phyloP scores from a whole-genome alignment of 805 yeast species.

The Saccharomycopsis babjevae region DNA sequence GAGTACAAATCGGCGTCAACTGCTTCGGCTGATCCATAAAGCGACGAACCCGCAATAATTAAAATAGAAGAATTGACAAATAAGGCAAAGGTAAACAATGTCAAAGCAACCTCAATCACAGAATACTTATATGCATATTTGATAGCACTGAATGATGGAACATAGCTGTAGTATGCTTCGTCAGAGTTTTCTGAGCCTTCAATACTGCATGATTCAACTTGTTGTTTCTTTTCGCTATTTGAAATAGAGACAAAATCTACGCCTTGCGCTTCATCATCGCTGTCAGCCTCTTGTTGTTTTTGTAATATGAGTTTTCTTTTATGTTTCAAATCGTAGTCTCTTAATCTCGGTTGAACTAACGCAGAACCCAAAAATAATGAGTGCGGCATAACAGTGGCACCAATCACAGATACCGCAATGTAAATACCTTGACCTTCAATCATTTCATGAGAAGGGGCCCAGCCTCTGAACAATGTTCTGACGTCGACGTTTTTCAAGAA shows the following conservation, averaged over 20 bases:
- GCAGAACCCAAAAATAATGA: constrained; percentile 79
- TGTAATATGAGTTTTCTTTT: neutral
- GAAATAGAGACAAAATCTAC: neutral
- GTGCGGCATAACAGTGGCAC: constrained; percentile 95
- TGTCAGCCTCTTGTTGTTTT: neutral
- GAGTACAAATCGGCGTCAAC: constrained; percentile 73
- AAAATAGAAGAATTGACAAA: constrained; percentile 81
- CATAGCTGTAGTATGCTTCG: constrained; percentile 41
- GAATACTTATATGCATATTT: constrained; percentile 63
- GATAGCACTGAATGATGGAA: constrained; percentile 67
- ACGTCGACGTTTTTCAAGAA: constrained; percentile 48
- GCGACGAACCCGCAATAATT: constrained; percentile 70
- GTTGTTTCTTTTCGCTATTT: neutral
- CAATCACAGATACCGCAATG: constrained; percentile 70
- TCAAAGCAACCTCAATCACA: constrained; percentile 55
- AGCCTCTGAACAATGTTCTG: constrained; percentile 21
- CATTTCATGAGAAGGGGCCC: constrained; percentile 32
- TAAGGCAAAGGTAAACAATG: constrained; percentile 70
- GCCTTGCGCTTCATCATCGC: neutral
- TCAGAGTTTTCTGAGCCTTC: constrained; percentile 20
- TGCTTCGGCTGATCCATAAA: constrained; percentile 62
- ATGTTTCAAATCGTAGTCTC: constrained; percentile 58
- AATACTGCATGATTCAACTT: neutral
- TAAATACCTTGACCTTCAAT: constrained; percentile 56
- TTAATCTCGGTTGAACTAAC: constrained; percentile 72